Percentiles rank a stretch among this genome's conserved stretches.
These are phyloP conservation scores for Obelidium mucronatum DNA, from an alignment of 192 early-diverging fungal genomes.

Conservation along the genomic window DNA sequence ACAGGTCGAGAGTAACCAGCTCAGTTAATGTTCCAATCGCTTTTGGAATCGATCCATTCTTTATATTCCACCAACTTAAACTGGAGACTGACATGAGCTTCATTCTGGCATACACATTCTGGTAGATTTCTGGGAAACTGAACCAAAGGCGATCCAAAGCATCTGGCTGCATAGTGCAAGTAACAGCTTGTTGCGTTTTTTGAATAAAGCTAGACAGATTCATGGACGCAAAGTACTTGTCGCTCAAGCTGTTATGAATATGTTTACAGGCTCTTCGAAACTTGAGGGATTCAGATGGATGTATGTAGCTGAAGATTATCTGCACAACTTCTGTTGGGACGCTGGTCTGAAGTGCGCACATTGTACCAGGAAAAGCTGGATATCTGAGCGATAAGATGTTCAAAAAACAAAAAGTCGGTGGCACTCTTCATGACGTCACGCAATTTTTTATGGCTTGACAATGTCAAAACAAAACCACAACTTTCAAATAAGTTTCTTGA, in stretches of 20 bases:
- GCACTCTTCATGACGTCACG: no score
- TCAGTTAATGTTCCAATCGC: not conserved
- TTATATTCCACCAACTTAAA: not conserved
- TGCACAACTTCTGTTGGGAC: not conserved
- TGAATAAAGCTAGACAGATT: not conserved
- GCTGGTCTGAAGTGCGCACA: not conserved
- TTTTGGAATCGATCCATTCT: not conserved
- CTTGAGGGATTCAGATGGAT: not conserved
- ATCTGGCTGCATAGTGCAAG: not conserved
- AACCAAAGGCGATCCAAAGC: not conserved
- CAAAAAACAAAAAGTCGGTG: no score
- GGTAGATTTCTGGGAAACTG: not conserved
- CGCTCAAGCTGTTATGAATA: not conserved
- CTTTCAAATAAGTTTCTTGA: not conserved
- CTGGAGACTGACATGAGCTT: not conserved
- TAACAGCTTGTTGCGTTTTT: not conserved
- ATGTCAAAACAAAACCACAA: no score
- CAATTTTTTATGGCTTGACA: no score
- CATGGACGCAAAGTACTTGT: not conserved
- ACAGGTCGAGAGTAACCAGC: not conserved
- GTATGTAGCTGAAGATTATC: not conserved
- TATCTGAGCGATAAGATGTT: no score
- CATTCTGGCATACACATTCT: not conserved
- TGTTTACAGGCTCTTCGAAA: not conserved
- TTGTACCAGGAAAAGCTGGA: no score